phyloP scores from a whole-genome alignment of 2,329 filamentous ascomycete species.

The Karstenula rhodostoma region DNA sequence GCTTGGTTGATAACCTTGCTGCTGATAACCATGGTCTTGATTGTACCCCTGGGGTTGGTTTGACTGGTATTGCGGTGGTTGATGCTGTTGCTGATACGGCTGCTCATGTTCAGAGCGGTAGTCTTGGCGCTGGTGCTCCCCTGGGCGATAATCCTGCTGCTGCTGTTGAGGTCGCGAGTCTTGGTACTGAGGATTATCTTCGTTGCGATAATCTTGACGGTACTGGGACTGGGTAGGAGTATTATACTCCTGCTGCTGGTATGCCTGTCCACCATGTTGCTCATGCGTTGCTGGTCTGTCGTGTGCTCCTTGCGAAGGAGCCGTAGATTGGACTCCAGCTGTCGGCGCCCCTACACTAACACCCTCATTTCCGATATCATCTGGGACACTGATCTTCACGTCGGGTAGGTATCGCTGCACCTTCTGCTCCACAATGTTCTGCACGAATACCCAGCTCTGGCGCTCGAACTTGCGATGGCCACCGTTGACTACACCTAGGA shows the following conservation, averaged over 20 bases:
- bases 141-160: constrained; percentile 2
- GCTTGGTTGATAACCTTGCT: constrained; percentile 1
- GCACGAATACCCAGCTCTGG: constrained; percentile 42
- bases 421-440: constrained; percentile 41
- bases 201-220: constrained; percentile 9
- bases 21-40: constrained; percentile 11
- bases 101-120: constrained; percentile 3
- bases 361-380: constrained; percentile 42
- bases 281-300: constrained; percentile 11
- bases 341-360: constrained; percentile 38
- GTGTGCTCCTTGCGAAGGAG: constrained; percentile 18
- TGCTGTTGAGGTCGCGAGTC: constrained; percentile 5
- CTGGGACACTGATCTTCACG: constrained; percentile 39
- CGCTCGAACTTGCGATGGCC: constrained; percentile 42
- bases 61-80: constrained; percentile 9
- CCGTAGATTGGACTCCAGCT: constrained; percentile 17
- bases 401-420: constrained; percentile 39
- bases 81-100: background rate
- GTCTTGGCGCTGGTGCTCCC: constrained; percentile 5
- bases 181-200: constrained; percentile 5
- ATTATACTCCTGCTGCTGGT: constrained; percentile 14
- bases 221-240: constrained; percentile 10
- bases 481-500: constrained; percentile 40
- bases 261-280: constrained; percentile 6
- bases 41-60: constrained; percentile 3